Conservation (phyloP, 2,329 filamentous ascomycete species). For the Ramularia endophylla region DNA sequence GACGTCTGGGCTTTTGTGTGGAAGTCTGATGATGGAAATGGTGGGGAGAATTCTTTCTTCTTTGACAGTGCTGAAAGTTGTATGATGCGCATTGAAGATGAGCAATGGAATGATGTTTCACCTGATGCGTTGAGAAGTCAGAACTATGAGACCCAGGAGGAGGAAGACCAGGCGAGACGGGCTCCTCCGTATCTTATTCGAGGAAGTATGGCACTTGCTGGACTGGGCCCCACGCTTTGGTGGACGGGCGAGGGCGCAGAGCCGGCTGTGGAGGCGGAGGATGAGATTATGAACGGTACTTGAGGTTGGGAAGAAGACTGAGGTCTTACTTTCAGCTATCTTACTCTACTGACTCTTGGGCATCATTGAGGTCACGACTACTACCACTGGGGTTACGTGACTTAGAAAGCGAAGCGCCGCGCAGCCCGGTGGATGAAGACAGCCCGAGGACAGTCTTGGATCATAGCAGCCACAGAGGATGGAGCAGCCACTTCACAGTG, state of each 20-base stretch:
- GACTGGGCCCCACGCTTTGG: constrained; percentile 45
- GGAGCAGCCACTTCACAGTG: too few species aligned
- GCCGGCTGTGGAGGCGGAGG: constrained; percentile 4
- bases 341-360: too few species aligned
- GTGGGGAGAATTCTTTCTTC: constrained; percentile 53
- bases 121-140: constrained; percentile 59
- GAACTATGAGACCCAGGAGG: constrained; percentile 43
- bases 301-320: too few species aligned
- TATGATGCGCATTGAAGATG: constrained; percentile 75
- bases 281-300: constrained; percentile 13
- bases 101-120: constrained; percentile 87
- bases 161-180: constrained; percentile 55
- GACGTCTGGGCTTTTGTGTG: constrained; percentile 65
- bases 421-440: too few species aligned
- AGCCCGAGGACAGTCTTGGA: too few species aligned
- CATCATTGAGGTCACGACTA: too few species aligned
- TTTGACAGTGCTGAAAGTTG: constrained; percentile 90
- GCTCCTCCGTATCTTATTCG: constrained; percentile 64
- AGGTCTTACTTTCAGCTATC: too few species aligned
- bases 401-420: too few species aligned
- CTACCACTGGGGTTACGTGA: too few species aligned
- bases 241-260: constrained; percentile 34
- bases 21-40: constrained; percentile 62
- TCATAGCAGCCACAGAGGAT: too few species aligned
- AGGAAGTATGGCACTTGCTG: constrained; percentile 44